These are phyloP conservation scores for Phytophthora syringae DNA, from an alignment of 352 stramenopile genomes.

Conservation along the genomic window DNA sequence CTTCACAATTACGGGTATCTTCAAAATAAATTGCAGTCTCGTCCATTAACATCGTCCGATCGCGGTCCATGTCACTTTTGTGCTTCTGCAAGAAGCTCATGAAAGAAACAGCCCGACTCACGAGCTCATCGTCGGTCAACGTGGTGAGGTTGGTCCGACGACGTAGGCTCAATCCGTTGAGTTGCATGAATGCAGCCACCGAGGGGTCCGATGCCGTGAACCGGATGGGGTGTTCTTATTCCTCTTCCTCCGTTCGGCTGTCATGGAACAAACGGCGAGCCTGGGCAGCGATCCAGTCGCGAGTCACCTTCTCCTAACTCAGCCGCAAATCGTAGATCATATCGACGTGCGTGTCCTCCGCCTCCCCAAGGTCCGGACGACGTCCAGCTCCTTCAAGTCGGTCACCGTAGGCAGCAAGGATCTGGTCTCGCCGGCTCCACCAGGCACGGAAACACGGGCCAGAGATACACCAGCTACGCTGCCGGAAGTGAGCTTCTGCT, in stretches of 20 bases:
- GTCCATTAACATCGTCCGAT: constrained; percentile 29
- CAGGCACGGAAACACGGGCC: constrained; percentile 6
- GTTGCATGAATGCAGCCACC: constrained; percentile 26
- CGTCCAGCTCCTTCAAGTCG: not conserved
- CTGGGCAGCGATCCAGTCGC: constrained; percentile 14
- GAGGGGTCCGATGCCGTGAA: constrained; percentile 33
- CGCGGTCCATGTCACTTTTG: constrained; percentile 13
- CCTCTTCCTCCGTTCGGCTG: constrained; percentile 1
- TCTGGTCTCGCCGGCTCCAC: constrained; percentile 24
- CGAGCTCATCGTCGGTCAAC: constrained; percentile 20
- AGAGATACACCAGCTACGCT: constrained; percentile 13
- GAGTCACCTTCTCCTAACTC: constrained; percentile 19
- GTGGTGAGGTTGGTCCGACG: constrained; percentile 29
- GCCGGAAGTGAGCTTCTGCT: constrained; percentile 15
- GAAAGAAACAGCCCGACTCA: constrained; percentile 13
- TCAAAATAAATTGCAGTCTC: constrained; percentile 38
- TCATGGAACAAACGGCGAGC: not conserved
- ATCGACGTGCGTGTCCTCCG: constrained; percentile 7
- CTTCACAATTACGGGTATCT: constrained; percentile 11
- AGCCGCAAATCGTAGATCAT: constrained; percentile 15
- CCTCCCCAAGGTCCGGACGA: not conserved
- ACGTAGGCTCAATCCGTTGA: constrained; percentile 21
- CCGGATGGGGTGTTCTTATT: constrained; percentile 14
- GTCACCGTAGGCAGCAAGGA: not conserved
- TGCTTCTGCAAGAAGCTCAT: constrained; percentile 1